These are phyloP conservation scores for Leucoagaricus sp. DNA, from an alignment of 1,284 basidiomycete genomes.

Conservation along the genomic window DNA sequence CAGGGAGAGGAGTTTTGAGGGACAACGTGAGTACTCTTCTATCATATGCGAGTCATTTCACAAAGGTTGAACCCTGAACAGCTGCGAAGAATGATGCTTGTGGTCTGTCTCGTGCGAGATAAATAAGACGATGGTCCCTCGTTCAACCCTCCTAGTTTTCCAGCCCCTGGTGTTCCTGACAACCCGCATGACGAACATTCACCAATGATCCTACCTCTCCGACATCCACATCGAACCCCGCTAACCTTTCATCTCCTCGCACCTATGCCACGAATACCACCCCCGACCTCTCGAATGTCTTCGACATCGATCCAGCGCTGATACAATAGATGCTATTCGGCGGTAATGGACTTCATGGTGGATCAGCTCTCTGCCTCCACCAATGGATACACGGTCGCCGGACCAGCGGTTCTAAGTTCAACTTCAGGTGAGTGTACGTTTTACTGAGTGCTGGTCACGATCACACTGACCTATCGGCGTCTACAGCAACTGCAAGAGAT, in stretches of 20 bases:
- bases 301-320: slow-evolving; percentile 44
- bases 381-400: slow-evolving; percentile 71
- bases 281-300: slow-evolving; percentile 28
- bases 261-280: slow-evolving; percentile 9
- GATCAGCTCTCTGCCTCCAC: slow-evolving; percentile 42
- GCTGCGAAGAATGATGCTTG: slow-evolving; percentile 4
- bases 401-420: slow-evolving; percentile 91
- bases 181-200: slow-evolving; percentile 6
- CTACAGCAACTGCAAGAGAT: slow-evolving; percentile 83
- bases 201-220: slow-evolving; percentile 21
- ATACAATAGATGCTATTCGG: slow-evolving; percentile 50
- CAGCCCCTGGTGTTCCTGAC: slow-evolving; percentile 55
- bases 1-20: slow-evolving; percentile 80
- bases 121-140: not conserved
- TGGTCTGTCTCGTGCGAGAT: slow-evolving; percentile 7
- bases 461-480: not conserved
- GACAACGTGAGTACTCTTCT: slow-evolving; percentile 63
- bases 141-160: slow-evolving; percentile 40
- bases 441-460: not conserved
- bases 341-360: slow-evolving; percentile 29
- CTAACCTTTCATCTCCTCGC: slow-evolving; percentile 20
- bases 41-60: not conserved
- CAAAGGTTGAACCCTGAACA: slow-evolving; percentile 12
- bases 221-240: slow-evolving; percentile 27
- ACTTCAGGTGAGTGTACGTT: slow-evolving; percentile 55